Evolutionary conservation across 164 flowering plant species (phyloP).

Genomic region (Warburgia ugandensis): DNA sequence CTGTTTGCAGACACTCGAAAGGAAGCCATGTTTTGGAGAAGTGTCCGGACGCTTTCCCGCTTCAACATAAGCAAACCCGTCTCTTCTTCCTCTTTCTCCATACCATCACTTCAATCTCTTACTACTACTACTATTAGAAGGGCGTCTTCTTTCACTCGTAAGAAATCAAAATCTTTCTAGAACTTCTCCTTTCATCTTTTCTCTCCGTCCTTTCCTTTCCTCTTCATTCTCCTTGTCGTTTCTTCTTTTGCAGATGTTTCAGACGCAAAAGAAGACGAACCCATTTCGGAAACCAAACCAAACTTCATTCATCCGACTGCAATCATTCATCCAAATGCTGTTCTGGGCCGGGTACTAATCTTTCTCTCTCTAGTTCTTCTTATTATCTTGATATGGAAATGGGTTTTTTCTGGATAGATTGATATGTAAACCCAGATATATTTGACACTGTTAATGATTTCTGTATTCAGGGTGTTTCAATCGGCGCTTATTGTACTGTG

Average conservation of each 20-base stretch:
- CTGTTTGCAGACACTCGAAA: background rate
- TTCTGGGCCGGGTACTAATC: slow-evolving; percentile 46
- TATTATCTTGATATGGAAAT: too few species aligned
- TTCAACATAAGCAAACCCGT: background rate
- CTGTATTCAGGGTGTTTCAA: slow-evolving; percentile 56
- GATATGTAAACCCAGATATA: background rate
- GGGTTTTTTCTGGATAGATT: background rate
- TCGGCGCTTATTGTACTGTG: slow-evolving; percentile 86
- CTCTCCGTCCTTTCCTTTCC: background rate
- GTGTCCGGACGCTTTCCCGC: background rate
- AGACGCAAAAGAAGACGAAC: slow-evolving; percentile 5
- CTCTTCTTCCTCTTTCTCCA: background rate
- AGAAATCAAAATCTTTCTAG: too few species aligned
- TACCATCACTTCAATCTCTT: background rate
- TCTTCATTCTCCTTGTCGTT: background rate
- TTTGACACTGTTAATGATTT: too few species aligned
- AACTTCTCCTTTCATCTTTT: background rate
- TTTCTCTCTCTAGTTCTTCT: background rate
- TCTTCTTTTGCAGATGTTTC: slow-evolving; percentile 12
- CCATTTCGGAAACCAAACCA: slow-evolving; percentile 2
- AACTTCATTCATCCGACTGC: slow-evolving; percentile 40
- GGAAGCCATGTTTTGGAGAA: slow-evolving; percentile 5
- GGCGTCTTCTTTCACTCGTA: background rate
- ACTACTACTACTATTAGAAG: background rate
- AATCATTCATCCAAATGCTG: slow-evolving; percentile 38